Base-by-base conservation (phyloP, 768 basidiomycete genomes). In the Wakefieldia striispora region DNA sequence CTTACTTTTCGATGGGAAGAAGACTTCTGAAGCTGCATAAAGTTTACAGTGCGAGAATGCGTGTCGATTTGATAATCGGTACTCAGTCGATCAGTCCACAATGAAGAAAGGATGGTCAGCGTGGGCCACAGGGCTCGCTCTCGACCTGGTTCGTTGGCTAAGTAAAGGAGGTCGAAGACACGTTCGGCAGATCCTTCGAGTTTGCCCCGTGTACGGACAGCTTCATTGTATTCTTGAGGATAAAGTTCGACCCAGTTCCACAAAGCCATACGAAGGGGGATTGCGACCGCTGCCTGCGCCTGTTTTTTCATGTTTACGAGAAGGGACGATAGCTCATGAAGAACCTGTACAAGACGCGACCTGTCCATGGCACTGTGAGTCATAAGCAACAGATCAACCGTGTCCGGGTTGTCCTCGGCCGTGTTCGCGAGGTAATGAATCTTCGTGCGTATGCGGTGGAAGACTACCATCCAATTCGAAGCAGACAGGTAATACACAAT, bases 191-290 rank as follows among this genome's bases (percentile, higher is more conserved):
- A 82, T 37, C 88, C 90, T 50, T 95, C 94, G 12, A 89, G 72
- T 33, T 72, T 76, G 24, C 84, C 81, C 39, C 84, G 76, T 3
- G 75, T 72, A 10, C 78, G 74, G 33, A 92, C 75, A 5, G 81
- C 76, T 7, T 91, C 84, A 45, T 85, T 84, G 64, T 84, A 95
- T 62, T 97, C 90, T 6, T 73, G 70, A 0, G 90, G 86, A 60
- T 85, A 88, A 20, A 80, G 72, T 26, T 87, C 83, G 27, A 95
- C 83, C 91, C 91, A 95, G 54, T 87, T 91, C 92, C 93, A 95
- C 23, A 95, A 73, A 1, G 89, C 90, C 24, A 79, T 75, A 19
- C 91, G 81, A 31, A 95, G 75, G 23, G 86, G 81, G 23, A 79
- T 72, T 0, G 91, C 82, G 41, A 94, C 77, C 1, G 86, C 83